phyloP scores from a whole-genome alignment of 805 yeast species.

The Candida parachauliodes region DNA sequence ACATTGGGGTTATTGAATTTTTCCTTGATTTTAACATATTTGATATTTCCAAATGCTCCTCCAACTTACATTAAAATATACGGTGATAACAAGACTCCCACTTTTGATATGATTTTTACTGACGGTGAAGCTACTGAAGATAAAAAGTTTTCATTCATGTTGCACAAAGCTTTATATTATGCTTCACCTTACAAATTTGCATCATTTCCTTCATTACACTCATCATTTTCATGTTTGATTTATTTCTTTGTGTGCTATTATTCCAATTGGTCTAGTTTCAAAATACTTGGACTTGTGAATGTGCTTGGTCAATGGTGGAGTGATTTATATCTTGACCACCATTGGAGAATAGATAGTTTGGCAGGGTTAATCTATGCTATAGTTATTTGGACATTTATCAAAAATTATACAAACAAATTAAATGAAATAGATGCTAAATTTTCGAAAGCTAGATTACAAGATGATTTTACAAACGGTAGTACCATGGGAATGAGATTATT shows the following conservation, averaged over 20 bases:
- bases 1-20: conserved; percentile 60
- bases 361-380: conserved; percentile 54
- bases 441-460: conserved; percentile 14
- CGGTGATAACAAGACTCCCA: conserved; percentile 53
- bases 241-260: conserved; percentile 43
- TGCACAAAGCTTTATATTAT: conserved; percentile 61
- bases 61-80: conserved; percentile 69
- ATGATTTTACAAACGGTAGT: conserved; percentile 36
- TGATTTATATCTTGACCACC: conserved; percentile 69
- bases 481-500: conserved; percentile 70
- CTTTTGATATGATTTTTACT: conserved; percentile 66
- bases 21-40: conserved; percentile 56
- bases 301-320: conserved; percentile 70
- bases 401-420: conserved; percentile 23
- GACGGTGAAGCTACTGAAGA: conserved; percentile 71
- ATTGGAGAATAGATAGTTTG: conserved; percentile 61
- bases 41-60: conserved; percentile 66
- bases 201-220: conserved; percentile 59
- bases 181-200: conserved; percentile 69
- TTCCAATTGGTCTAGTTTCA: conserved; percentile 31
- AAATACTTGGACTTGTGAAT: conserved; percentile 37
- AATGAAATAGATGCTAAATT: conserved; percentile 29
- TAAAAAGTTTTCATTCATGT: conserved; percentile 55
- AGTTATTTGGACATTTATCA: conserved; percentile 37
- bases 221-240: conserved; percentile 58